These are phyloP conservation scores for Starmerella apicola DNA, from an alignment of 805 yeast genomes.

Conservation along the genomic window DNA sequence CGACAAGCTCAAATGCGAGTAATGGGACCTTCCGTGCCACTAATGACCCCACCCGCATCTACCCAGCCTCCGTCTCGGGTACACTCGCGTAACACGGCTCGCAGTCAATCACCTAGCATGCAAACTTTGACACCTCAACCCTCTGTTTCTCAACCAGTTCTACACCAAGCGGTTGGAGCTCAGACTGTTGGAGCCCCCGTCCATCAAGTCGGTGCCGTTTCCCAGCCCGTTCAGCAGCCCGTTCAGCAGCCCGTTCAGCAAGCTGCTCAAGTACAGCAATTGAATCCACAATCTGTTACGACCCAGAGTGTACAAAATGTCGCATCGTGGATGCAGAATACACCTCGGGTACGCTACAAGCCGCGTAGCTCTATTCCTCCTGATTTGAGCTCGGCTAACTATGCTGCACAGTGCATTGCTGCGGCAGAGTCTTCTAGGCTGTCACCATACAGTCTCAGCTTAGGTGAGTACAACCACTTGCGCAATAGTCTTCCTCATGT, in stretches of 20 bases:
- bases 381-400: constrained; percentile 26
- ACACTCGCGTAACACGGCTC: too few species aligned
- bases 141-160: too few species aligned
- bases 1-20: too few species aligned
- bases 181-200: too few species aligned
- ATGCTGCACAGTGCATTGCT: constrained; percentile 30
- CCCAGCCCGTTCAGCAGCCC: neutral
- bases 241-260: neutral
- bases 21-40: too few species aligned
- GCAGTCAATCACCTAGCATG: too few species aligned
- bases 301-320: neutral
- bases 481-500: constrained; percentile 26
- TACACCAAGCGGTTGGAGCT: too few species aligned
- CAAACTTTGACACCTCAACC: too few species aligned
- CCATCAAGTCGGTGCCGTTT: neutral
- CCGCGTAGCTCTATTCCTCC: constrained; percentile 32
- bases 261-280: neutral
- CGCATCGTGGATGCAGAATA: neutral
- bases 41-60: too few species aligned
- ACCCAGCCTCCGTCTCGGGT: too few species aligned
- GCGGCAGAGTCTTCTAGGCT: constrained; percentile 32
- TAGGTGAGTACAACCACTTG: constrained; percentile 29
- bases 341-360: constrained; percentile 23
- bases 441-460: constrained; percentile 29
- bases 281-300: neutral